Conservation (phyloP, 805 yeast species). For the Lachancea kluyveri region DNA sequence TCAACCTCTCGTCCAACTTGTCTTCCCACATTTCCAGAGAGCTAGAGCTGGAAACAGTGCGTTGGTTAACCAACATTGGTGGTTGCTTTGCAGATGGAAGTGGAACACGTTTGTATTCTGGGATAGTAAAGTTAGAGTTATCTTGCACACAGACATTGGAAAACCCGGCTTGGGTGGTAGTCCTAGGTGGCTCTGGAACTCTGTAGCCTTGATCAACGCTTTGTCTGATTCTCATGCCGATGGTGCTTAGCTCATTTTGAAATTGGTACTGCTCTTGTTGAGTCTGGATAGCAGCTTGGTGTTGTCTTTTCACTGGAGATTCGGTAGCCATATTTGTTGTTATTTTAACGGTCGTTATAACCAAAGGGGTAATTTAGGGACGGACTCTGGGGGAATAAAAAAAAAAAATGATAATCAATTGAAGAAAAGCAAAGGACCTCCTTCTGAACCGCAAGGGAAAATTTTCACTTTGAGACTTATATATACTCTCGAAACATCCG, state of each 20-base stretch:
- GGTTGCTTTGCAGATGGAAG: slow-evolving; percentile 30
- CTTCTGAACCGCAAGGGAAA: no score
- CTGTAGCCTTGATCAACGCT: slow-evolving; percentile 58
- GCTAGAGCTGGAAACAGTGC: slow-evolving; percentile 31
- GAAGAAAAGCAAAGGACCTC: no score
- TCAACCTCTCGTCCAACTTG: slow-evolving; percentile 31
- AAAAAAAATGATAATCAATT: no score
- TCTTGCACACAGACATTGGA: slow-evolving; percentile 17
- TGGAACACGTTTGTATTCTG: slow-evolving; percentile 33
- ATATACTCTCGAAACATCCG: no score
- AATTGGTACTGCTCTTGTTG: slow-evolving; percentile 20
- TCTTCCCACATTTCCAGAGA: slow-evolving; percentile 37
- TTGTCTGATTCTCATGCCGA: slow-evolving; percentile 70
- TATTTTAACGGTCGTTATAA: no score
- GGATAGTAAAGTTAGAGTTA: slow-evolving; percentile 20
- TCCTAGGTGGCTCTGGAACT: slow-evolving; percentile 1
- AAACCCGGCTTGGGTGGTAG: slow-evolving; percentile 6
- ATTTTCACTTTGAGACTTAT: no score
- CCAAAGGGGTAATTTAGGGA: no score
- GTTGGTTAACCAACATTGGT: slow-evolving; percentile 31
- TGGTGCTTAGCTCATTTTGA: slow-evolving; percentile 39
- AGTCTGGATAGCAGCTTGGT: slow-evolving; percentile 21
- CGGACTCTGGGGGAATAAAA: no score
- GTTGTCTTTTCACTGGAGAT: slow-evolving; percentile 34
- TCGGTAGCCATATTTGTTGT: slow-evolving; percentile 4